Base-by-base conservation (phyloP, 805 yeast genomes). In the Candida quercuum region DNA sequence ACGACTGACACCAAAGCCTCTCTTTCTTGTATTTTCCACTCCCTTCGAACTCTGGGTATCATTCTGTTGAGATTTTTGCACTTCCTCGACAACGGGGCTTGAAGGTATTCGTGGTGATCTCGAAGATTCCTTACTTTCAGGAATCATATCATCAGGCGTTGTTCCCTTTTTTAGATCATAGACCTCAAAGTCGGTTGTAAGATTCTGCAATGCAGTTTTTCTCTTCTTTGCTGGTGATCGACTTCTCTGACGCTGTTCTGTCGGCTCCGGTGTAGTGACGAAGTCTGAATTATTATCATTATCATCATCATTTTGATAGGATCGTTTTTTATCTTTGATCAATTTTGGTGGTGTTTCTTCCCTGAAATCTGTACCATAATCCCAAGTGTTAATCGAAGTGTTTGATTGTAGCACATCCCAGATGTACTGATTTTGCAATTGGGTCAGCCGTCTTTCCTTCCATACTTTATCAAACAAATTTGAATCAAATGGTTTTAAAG, bases 1-100 rank as follows among this genome's bases (percentile, higher is more conserved):
- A 15, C 49, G 36, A 19, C 52, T 45, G 12, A 48, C 47, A 10
- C 56, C 56, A 36, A 52, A 52, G 3, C 45, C 39, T 19, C 38
- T 33, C 16, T 39, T 48, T 9, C 31, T 24, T 33, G n/a, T n/a
- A n/a, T 43, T 35, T 29, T 42, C 36, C 20, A 21, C 32, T 16
- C 30, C 19, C 9, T 21, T 29, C 28, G 39, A 18, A 11, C 11
- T 28, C 22, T 28, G 16, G 29, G 12, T 15, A n/a, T 27, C 18
- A 21, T 29, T 8, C 23, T 18, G 9, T 29, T 10, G 29, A 7
- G 7, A n/a, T 16, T 11, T 12, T 11, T 17, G 7, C 18, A 4
- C 9, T 28, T 28, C n/a, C 22, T 18, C 37, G 33, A 7, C 18
- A 7, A n/a, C 17, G 15, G 36, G 21, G 4, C 15, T 19, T 16